Percentiles rank a stretch among this genome's conserved stretches.
These are phyloP conservation scores for Cladosporium sp. DNA, from an alignment of 2,329 filamentous ascomycete genomes.

Conservation along the genomic window DNA sequence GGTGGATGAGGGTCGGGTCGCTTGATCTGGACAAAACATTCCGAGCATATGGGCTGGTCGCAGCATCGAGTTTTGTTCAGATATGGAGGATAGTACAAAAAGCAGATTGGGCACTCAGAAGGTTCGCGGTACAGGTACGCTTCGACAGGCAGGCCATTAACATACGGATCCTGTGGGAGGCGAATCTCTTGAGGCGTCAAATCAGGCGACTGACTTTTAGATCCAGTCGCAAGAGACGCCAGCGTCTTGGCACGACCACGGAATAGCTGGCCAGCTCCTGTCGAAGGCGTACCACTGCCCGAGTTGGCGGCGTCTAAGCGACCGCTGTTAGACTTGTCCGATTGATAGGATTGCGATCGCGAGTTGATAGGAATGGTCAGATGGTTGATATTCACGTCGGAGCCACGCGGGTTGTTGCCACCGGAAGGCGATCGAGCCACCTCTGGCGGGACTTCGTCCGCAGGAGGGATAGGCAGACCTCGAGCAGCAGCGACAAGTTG, in stretches of 20 bases:
- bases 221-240: slow-evolving; percentile 69
- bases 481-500: slow-evolving; percentile 89
- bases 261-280: slow-evolving; percentile 54
- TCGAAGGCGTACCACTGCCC: slow-evolving; percentile 38
- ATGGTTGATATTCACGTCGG: slow-evolving; percentile 60
- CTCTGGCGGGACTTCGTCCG: slow-evolving; percentile 77
- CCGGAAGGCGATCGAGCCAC: slow-evolving; percentile 42
- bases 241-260: slow-evolving; percentile 84
- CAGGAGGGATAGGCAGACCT: slow-evolving; percentile 74
- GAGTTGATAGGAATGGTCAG: slow-evolving; percentile 75
- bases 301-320: slow-evolving; percentile 50
- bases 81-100: slow-evolving; percentile 90
- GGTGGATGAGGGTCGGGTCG: slow-evolving; percentile 85
- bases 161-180: slow-evolving; percentile 75
- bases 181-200: slow-evolving; percentile 71
- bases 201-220: slow-evolving; percentile 65
- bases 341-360: slow-evolving; percentile 72
- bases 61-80: slow-evolving; percentile 93
- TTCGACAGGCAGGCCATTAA: slow-evolving; percentile 92
- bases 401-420: slow-evolving; percentile 42
- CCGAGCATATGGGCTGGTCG: slow-evolving; percentile 92
- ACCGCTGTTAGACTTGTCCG: slow-evolving; percentile 57
- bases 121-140: slow-evolving; percentile 91
- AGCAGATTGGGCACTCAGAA: slow-evolving; percentile 90
- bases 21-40: slow-evolving; percentile 99